Conservation (phyloP, 495 filamentous ascomycete genomes). For the Trichoderma virens region DNA sequence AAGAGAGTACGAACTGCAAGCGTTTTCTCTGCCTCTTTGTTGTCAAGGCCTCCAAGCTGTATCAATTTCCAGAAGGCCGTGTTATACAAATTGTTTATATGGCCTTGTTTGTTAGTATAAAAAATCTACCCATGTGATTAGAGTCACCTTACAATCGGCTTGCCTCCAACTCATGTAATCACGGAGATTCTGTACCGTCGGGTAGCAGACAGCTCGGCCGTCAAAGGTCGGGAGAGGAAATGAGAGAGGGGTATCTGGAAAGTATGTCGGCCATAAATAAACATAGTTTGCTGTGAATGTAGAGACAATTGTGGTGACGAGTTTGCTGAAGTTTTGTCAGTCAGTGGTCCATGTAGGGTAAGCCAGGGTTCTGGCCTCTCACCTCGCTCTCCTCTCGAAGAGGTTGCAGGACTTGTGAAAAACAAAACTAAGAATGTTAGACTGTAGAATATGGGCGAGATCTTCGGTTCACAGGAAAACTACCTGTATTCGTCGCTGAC, state of each 20-base stretch:
- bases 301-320: slow-evolving; percentile 82
- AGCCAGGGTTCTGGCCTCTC: slow-evolving; percentile 20
- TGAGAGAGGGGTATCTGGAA: slow-evolving; percentile 59
- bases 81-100: slow-evolving; percentile 98
- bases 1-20: slow-evolving; percentile 50
- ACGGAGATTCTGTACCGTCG: slow-evolving; percentile 64
- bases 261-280: slow-evolving; percentile 68
- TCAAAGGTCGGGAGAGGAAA: slow-evolving; percentile 82
- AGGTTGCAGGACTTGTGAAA: slow-evolving; percentile 72
- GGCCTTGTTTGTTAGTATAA: slow-evolving; percentile 44
- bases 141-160: slow-evolving; percentile 67
- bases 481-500: slow-evolving; percentile 91
- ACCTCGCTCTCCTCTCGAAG: slow-evolving; percentile 84
- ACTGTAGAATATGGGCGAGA: neutral
- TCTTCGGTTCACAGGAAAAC: neutral
- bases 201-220: slow-evolving; percentile 83
- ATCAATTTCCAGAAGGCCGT: slow-evolving; percentile 93
- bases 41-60: slow-evolving; percentile 62
- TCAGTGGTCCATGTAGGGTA: slow-evolving; percentile 9
- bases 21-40: slow-evolving; percentile 68
- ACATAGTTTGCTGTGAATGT: slow-evolving; percentile 92
- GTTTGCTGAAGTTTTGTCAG: slow-evolving; percentile 51
- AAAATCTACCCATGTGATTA: neutral
- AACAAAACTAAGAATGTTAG: slow-evolving; percentile 57
- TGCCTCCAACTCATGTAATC: slow-evolving; percentile 98